phyloP scores from a whole-genome alignment of 495 filamentous ascomycete genomes.

The Collariella sp. region DNA sequence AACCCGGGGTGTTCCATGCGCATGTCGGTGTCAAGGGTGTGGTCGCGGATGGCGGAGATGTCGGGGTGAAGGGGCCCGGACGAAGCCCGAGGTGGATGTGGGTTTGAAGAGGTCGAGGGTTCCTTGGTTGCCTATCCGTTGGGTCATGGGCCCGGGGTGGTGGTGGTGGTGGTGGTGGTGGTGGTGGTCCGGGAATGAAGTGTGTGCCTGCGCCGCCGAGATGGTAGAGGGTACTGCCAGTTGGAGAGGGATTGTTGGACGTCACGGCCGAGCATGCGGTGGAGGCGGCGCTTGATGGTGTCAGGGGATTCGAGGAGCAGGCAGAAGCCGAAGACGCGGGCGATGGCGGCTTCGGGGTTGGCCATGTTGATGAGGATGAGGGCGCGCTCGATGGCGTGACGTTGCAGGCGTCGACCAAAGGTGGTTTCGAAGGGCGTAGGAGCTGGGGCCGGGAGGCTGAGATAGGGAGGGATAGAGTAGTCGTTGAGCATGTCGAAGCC shows the following conservation, averaged over 20 bases:
- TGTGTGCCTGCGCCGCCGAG: conserved; percentile 64
- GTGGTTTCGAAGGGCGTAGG: conserved; percentile 52
- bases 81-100: conserved; percentile 29
- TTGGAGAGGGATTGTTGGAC: conserved; percentile 46
- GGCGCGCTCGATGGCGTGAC: conserved; percentile 55
- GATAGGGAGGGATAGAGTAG: conserved; percentile 12
- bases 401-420: conserved; percentile 64
- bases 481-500: conserved; percentile 9
- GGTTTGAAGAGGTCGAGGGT: conserved; percentile 28
- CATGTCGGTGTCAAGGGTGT: conserved; percentile 32
- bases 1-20: conserved; percentile 40
- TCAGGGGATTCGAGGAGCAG: conserved; percentile 47
- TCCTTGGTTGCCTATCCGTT: conserved; percentile 29
- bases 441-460: conserved; percentile 32
- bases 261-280: conserved; percentile 30
- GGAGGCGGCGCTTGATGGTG: conserved; percentile 40
- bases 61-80: conserved; percentile 33
- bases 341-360: conserved; percentile 39
- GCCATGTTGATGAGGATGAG: conserved; percentile 52
- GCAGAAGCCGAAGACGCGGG: conserved; percentile 58
- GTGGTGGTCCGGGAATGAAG: conserved; percentile 23
- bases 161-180: too few species aligned
- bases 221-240: conserved; percentile 54
- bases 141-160: too few species aligned
- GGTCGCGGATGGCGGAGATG: conserved; percentile 18